A percentile compares a stretch with the other conserved stretches of the same genome.
Conservation (phyloP, 139 green algal genomes). For the Picochlorum sp. region DNA sequence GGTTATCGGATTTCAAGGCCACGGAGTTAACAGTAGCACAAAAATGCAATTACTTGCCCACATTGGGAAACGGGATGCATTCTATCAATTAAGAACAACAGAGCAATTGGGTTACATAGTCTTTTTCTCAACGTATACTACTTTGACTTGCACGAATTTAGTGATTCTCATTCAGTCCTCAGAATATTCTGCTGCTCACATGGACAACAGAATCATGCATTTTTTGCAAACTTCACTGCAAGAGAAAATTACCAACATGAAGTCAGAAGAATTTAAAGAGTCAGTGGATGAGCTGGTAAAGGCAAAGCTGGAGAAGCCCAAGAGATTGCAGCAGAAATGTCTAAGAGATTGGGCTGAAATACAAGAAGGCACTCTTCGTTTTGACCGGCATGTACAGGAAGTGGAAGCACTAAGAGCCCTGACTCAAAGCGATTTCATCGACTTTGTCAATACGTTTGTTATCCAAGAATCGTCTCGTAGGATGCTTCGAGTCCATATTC, state of each 20-base stretch:
- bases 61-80: slow-evolving; percentile 63
- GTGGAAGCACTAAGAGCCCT: slow-evolving; percentile 43
- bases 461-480: slow-evolving; percentile 1
- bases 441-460: slow-evolving; percentile 34
- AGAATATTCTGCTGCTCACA: slow-evolving; percentile 32
- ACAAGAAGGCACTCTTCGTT: slow-evolving; percentile 26
- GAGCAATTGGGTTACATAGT: slow-evolving; percentile 42
- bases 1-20: slow-evolving; percentile 59
- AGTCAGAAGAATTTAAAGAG: slow-evolving; percentile 14
- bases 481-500: slow-evolving; percentile 33
- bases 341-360: slow-evolving; percentile 43
- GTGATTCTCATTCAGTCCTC: slow-evolving; percentile 57
- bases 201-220: slow-evolving; percentile 51
- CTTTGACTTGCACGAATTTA: slow-evolving; percentile 12
- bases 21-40: slow-evolving; percentile 38
- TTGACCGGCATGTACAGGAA: slow-evolving; percentile 40
- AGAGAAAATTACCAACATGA: slow-evolving; percentile 12
- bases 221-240: slow-evolving; percentile 44
- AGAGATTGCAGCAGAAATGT: slow-evolving; percentile 42
- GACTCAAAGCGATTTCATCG: slow-evolving; percentile 34
- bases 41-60: slow-evolving; percentile 75
- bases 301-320: slow-evolving; percentile 70
- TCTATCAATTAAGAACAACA: slow-evolving; percentile 73
- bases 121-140: slow-evolving; percentile 13
- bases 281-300: slow-evolving; percentile 62